Evolutionary conservation across 1,284 basidiomycete genomes (phyloP), one percentile per base, ranked within the genome.

Genomic region (Stereum hirsutum): DNA sequence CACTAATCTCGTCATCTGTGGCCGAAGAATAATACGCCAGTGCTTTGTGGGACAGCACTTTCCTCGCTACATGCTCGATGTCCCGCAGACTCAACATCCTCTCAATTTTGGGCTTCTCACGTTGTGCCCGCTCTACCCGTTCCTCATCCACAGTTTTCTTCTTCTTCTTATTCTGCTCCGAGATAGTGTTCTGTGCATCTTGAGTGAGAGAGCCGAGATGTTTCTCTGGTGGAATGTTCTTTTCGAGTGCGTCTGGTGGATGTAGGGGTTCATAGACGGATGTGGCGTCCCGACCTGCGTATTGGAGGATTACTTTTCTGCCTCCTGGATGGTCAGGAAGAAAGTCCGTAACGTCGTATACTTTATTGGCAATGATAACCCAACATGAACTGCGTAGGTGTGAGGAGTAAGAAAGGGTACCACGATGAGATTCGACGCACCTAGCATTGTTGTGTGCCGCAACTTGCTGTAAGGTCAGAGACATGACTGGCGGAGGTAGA

Each of bases 311-410:
- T 52, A 89, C 80, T 43, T 74, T 72, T 26, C 77, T 63, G 6
- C 90, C 91, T 38, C 90, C 91, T 0, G 90, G 90, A 52, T 93
- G 89, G 45, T 79, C 83, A 41, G 72, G 61, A 36, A 95, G 64
- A 58, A 95, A 94, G 10, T 87, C 81, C 5, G 91, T 93, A 44
- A 94, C 84, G 64, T 89, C 85, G 61, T 86, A 89, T 17, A 89
- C 83, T 43, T 72, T 68, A 60, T 79, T 74, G 49, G 75, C 69
- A 49, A 93, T 86, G 52, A 94, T 81, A 48, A 95, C 84, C 92
- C 90, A 94, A 61, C 89, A 90, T n/a, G 80, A 82, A 37, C 81
- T 83, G 27, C 8, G 10, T 17, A 26, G 31, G 45, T 30, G 26
- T 11, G 39, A 48, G 28, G 28, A 36, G 46, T 52, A 26, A 23